Evolutionary conservation across 352 stramenopile species (phyloP).

Genomic region (Phytophthora rubi): DNA sequence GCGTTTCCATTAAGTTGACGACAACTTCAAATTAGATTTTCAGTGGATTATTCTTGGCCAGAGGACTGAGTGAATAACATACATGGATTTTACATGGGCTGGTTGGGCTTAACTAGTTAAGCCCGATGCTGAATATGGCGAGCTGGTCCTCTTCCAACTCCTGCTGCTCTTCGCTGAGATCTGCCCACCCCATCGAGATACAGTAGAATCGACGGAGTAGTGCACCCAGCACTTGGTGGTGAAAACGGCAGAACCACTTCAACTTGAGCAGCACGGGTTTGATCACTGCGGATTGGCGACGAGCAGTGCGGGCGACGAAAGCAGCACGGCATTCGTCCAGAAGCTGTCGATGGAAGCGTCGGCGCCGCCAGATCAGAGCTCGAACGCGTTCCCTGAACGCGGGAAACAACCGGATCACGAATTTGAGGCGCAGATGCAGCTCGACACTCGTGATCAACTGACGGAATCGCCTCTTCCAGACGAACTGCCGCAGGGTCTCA

Average conservation of each 20-base stretch:
- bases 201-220: conserved; percentile 24
- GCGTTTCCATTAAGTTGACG: too few relatives aligned
- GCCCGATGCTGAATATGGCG: conserved; percentile 16
- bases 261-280: conserved; percentile 20
- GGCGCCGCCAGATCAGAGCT: conserved; percentile 20
- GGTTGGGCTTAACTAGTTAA: conserved; percentile 4
- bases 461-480: conserved; percentile 30
- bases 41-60: too few relatives aligned
- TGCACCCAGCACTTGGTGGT: conserved; percentile 4
- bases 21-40: too few relatives aligned
- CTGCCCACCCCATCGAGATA: conserved; percentile 10
- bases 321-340: conserved; percentile 20
- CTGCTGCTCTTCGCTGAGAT: conserved; percentile 22
- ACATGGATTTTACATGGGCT: too few relatives aligned
- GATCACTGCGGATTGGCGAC: conserved; percentile 1
- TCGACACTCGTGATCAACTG: conserved; percentile 4
- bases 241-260: conserved; percentile 27
- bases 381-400: conserved; percentile 22
- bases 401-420: conserved; percentile 10
- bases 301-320: conserved; percentile 7
- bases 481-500: conserved; percentile 16
- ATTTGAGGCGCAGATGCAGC: conserved; percentile 17
- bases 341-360: conserved; percentile 26
- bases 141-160: conserved; percentile 23
- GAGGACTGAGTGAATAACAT: too few relatives aligned